A percentile compares a stretch with the other conserved stretches of the same genome.
Evolutionary conservation across 257 asterid species (phyloP).

Genomic region (Solanum chmielewskii): DNA sequence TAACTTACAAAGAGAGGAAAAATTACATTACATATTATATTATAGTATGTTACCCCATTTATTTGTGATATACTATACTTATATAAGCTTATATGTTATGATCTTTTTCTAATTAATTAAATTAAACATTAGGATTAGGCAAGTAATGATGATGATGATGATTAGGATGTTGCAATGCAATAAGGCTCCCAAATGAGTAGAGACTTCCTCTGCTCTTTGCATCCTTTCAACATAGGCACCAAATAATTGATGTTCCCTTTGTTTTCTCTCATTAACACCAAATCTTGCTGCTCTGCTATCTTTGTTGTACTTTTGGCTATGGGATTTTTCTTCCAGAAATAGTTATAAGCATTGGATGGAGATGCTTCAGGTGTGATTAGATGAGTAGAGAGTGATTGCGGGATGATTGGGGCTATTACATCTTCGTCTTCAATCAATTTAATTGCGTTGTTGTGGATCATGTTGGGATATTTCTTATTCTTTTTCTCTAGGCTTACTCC

Average conservation of each 20-base stretch:
- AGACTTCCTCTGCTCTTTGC: constrained; percentile 2
- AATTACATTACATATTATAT: background rate
- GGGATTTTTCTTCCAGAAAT: constrained; percentile 4
- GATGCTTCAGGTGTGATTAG: background rate
- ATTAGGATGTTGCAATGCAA: constrained; percentile 7
- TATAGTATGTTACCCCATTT: background rate
- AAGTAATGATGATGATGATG: background rate
- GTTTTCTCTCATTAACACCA: constrained; percentile 1
- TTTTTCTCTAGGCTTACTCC: background rate
- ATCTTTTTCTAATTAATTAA: background rate
- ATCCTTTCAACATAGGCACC: background rate
- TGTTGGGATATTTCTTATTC: background rate
- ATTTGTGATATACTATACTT: background rate
- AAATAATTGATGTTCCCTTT: background rate
- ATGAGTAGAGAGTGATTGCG: background rate
- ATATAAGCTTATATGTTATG: background rate
- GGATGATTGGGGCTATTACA: background rate
- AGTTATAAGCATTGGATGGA: background rate
- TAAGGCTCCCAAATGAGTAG: constrained; percentile 1
- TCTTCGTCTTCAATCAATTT: background rate
- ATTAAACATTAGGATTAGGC: background rate
- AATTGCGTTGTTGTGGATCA: background rate
- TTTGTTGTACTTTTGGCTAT: background rate
- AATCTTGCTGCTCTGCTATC: background rate
- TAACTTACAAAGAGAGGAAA: background rate